Evolutionary conservation across 1,284 basidiomycete genomes (phyloP).

Genomic region (Ceratobasidium sp.): DNA sequence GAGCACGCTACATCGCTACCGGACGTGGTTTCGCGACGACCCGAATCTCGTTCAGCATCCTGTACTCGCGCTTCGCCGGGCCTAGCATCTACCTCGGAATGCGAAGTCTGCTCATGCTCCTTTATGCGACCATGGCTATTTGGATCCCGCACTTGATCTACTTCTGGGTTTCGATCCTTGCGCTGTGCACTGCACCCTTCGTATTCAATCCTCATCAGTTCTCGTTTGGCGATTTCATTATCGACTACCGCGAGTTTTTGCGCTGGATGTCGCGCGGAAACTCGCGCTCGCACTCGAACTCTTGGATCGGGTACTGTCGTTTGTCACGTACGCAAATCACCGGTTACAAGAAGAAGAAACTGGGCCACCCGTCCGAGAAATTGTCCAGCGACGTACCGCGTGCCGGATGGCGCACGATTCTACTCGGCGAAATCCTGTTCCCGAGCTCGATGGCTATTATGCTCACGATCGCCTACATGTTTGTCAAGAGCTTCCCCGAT

Average conservation of each 20-base stretch:
- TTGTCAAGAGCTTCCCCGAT: conserved; percentile 84
- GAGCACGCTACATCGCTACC: conserved; percentile 96
- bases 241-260: conserved; percentile 96
- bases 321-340: conserved; percentile 95
- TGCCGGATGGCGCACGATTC: conserved; percentile 87
- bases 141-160: conserved; percentile 94
- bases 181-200: conserved; percentile 92
- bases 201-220: conserved; percentile 98
- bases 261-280: conserved; percentile 98
- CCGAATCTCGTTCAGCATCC: conserved; percentile 89
- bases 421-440: conserved; percentile 89
- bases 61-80: conserved; percentile 96
- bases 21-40: conserved; percentile 97
- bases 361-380: conserved; percentile 95
- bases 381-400: conserved; percentile 91
- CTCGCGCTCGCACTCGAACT: conserved; percentile 94
- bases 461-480: conserved; percentile 69
- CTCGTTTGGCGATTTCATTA: conserved; percentile 93
- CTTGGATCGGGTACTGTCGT: conserved; percentile 97
- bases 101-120: conserved; percentile 86
- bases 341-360: conserved; percentile 95
- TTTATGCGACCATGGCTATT: conserved; percentile 89
- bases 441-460: conserved; percentile 85
- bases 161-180: conserved; percentile 92
- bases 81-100: conserved; percentile 96